Evolutionary conservation across 2,329 filamentous ascomycete genomes (phyloP).

Genomic region (Calycina herbarum): DNA sequence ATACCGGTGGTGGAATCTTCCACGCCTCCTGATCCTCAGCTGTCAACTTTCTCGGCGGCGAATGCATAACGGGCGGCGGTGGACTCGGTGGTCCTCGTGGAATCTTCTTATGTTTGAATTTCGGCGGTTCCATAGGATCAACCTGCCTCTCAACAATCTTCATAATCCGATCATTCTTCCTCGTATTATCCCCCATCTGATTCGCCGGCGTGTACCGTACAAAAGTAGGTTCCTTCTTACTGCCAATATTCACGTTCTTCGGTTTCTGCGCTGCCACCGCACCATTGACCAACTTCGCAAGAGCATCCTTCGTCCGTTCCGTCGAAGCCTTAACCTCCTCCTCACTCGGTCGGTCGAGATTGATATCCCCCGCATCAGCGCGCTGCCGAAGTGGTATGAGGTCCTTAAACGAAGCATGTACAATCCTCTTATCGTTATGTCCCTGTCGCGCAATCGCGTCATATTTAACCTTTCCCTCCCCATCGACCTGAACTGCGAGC

Average conservation of each 20-base stretch:
- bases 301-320: conserved; percentile 82
- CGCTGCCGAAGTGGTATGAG: conserved; percentile 91
- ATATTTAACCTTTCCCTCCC: conserved; percentile 92
- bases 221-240: conserved; percentile 82
- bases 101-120: conserved; percentile 99
- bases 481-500: conserved; percentile 87
- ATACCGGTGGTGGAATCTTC: conserved; percentile 87
- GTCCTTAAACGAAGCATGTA: conserved; percentile 96
- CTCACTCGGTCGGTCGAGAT: conserved; percentile 78
- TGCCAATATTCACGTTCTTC: conserved; percentile 86
- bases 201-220: conserved; percentile 94
- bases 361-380: conserved; percentile 89
- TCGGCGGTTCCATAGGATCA: conserved; percentile 95
- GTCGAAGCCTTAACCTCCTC: conserved; percentile 83
- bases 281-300: conserved; percentile 78
- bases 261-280: conserved; percentile 92
- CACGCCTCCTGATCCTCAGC: conserved; percentile 97
- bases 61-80: conserved; percentile 92
- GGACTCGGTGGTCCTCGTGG: conserved; percentile 89
- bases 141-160: conserved; percentile 95
- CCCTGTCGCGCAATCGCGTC: conserved; percentile 91
- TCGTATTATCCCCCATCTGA: conserved; percentile 86
- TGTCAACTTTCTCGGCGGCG: conserved; percentile 89
- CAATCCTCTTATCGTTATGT: conserved; percentile 77
- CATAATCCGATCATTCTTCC: conserved; percentile 94